Base-by-base conservation (phyloP, 345 rosid genomes). In the Aethionema arabicum region DNA sequence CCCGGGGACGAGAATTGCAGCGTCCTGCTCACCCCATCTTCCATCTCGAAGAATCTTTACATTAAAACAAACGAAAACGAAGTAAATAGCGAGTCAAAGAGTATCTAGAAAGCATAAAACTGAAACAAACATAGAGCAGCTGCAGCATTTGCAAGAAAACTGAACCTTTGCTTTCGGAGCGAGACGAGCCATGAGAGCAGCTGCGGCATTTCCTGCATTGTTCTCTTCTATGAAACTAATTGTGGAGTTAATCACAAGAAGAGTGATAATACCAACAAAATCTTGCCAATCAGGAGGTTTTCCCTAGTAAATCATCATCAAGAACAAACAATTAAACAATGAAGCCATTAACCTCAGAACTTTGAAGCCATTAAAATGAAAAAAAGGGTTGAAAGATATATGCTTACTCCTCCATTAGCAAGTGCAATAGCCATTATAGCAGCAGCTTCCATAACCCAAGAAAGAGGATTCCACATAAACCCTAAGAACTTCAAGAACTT, bases 391-490 rank as follows among this genome's bases (percentile, higher is more conserved):
- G 1, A 1, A 21, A 21, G 27, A 21, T 21, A 2, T 21, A 21
- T 21, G 27, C 27, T 21, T 21, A 21, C 27, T 36, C 31, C 74
- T 29, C 95, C 95, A 66, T 91, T 88, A 11, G 91, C 96, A 80
- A 91, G 37, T 36, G 70, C 85, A 15, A 91, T 88, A 54, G 98
- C 95, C 95, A 91, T 82, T 21, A 91, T 4, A 32, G 98, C 96
- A 37, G 98, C 98, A 48, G 82, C 85, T 65, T 91, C 98, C 98
- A 91, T 91, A 78, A 91, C 98, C 98, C 98, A 91, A 11, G 98
- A 91, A 72, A 91, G 68, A 9, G 98, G 98, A 57, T 91, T 91
- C 98, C 98, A 91, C 98, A 91, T 91, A 64, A 91, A 91, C 11
- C 98, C 98, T 72, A 91, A 59, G 67, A 91, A 91, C 79, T 91